Base-by-base conservation (phyloP, 1,139 yeast species). In the Wickerhamomyces sp. region DNA sequence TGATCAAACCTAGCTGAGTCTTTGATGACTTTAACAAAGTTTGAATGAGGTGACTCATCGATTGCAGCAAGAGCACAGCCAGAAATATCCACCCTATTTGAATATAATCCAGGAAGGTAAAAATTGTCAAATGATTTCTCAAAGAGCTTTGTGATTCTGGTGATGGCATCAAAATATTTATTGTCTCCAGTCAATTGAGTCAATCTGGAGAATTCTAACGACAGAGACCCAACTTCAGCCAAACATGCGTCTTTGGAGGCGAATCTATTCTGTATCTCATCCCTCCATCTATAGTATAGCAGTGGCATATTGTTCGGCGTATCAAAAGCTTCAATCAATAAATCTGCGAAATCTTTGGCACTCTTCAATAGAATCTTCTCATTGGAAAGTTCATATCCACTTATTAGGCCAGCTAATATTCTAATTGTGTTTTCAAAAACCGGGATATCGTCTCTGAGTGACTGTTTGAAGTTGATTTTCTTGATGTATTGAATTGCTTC, bases 351-450 rank as follows among this genome's bases (percentile, higher is more conserved):
- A 45, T 79, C 81, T 26, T 69, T 75, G 0, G 90, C 88, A 52
- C 76, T 73, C 40, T 69, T 74, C 42, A 85, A 67, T 42, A 81
- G 72, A 7, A 76, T 14, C 48, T 76, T 75, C 37, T 79, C 83
- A 1, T 71, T 60, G 0, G 87, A 75, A 36, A 86, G 64, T 47
- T 85, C 91, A 61, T 77, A 83, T 0, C 87, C 88, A 2, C 89
- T 74, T 34, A 86, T 59, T 38, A 86, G 69, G 0, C 94, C 93
- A 10, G 93, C 94, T 42, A 86, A 66, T 66, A 81, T 79, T 47
- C 91, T 69, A 48, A 83, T 81, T 29, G 83, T 78, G 34, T 88
- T 79, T 57, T 85, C 93, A 59, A 84, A 81, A n/a, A 84, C 69
- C 45, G 86, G 86, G 44, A 84, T 79, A 31, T 65, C 63, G 10